A percentile compares a stretch with the other conserved stretches of the same genome.
Evolutionary conservation across 352 stramenopile species (phyloP).

Genomic region (Phytophthora pistaciae): DNA sequence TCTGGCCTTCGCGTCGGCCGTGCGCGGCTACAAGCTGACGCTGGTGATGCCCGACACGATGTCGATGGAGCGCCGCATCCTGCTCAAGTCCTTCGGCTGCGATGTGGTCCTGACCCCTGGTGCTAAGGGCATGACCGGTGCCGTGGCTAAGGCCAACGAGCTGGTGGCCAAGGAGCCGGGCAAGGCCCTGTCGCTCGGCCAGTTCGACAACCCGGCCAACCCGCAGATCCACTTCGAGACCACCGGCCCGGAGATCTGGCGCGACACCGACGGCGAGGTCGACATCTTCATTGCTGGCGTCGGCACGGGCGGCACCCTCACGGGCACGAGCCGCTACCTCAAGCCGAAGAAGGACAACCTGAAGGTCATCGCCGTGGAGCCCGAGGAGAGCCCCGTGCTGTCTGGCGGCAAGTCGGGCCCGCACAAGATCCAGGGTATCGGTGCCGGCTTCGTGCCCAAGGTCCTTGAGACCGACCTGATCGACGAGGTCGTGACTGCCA

Average conservation of each 20-base stretch:
- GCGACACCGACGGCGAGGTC: conserved; percentile 86
- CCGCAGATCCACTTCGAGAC: conserved; percentile 94
- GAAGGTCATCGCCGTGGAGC: conserved; percentile 87
- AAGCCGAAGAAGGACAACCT: conserved; percentile 89
- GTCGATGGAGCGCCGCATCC: conserved; percentile 96
- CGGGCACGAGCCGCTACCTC: conserved; percentile 85
- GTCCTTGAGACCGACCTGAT: conserved; percentile 87
- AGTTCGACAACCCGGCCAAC: conserved; percentile 98
- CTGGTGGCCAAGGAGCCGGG: conserved; percentile 75
- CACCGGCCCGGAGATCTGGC: conserved; percentile 90
- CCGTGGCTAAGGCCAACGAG: conserved; percentile 80
- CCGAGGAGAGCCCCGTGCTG: conserved; percentile 86
- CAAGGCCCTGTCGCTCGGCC: conserved; percentile 87
- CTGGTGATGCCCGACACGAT: conserved; percentile 97
- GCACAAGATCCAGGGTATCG: conserved; percentile 91
- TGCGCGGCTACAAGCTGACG: conserved; percentile 93
- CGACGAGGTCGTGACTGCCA: conserved; percentile 90
- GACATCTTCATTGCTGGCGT: conserved; percentile 92
- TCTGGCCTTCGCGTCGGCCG: conserved; percentile 92
- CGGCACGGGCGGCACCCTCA: conserved; percentile 90
- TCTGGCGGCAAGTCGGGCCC: conserved; percentile 80
- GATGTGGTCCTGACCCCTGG: conserved; percentile 94
- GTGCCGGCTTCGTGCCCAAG: conserved; percentile 83
- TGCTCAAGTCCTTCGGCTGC: conserved; percentile 95
- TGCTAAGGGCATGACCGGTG: conserved; percentile 82